Evolutionary conservation across 2,329 filamentous ascomycete species (phyloP), one percentile per base, ranked within the genome.

Genomic region (Aureobasidium sp.): DNA sequence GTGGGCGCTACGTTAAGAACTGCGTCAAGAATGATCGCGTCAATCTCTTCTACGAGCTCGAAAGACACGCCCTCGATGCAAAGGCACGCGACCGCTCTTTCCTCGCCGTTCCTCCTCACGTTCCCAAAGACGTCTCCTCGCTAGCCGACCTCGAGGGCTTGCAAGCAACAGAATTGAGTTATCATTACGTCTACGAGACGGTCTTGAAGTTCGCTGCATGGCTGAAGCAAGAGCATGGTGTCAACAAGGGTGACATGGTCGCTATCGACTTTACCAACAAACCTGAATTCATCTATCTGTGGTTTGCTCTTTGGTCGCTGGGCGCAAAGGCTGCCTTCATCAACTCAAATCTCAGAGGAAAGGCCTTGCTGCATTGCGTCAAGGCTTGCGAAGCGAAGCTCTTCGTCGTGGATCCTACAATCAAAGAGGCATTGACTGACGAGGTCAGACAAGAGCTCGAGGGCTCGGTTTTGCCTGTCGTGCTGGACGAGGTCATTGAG

Each of bases 271-370:
- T 90, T 67, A 87, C 88, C 74, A 96, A 96, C 71, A 89, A 85
- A 44, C 85, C 90, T n/a, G 81, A 82, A 3, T 93, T 91, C 69
- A 70, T 93, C 32, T 89, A 92, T 71, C 65, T 95, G 9, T 84
- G 87, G 81, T 78, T 92, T 61, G 91, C 87, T 0, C 75, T 96
- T 36, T 96, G 90, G 90, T 85, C 87, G 34, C 85, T 96, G 63
- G 92, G 92, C 12, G 91, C 89, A 0, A 86, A 86, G 62, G 90
- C 91, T 0, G 91, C 91, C 0, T 90, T 94, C 68, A 88, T 96
- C 76, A 96, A 96, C 75, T 93, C 92, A 75, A 94, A 94, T 71
- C 77, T 96, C 53, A 81, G 82, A 0, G 87, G 86, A 13, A 84
- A 87, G 32, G 81, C 90, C 0, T 77, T 96, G 65, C 73, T 83